Conservation (phyloP, 441 rosid genomes). For the Hura crepitans region DNA sequence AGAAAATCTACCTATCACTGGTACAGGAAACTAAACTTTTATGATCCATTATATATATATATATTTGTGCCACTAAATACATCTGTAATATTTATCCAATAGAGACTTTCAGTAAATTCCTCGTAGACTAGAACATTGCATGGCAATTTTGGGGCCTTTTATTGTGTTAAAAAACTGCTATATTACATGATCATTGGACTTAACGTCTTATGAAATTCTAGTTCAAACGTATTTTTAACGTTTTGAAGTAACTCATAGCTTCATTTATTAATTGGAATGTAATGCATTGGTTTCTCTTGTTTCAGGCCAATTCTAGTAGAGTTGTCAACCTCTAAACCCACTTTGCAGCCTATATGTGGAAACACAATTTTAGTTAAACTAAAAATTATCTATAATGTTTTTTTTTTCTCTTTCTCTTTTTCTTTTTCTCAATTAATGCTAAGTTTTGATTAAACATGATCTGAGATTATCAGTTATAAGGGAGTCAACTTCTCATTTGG, state of each 20-base stretch:
- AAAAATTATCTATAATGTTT: not conserved
- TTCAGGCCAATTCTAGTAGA: not conserved
- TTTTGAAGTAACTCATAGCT: not conserved
- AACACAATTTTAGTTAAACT: not conserved
- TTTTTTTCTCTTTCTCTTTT: too few species aligned
- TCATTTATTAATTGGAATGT: not conserved
- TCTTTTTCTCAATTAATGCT: not conserved
- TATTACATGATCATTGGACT: not conserved
- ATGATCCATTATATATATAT: not conserved
- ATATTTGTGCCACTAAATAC: not conserved
- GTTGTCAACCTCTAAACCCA: not conserved
- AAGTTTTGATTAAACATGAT: not conserved
- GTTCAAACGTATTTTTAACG: not conserved
- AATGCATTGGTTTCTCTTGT: not conserved
- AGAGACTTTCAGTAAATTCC: not conserved
- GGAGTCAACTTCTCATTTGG: not conserved
- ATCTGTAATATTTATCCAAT: not conserved
- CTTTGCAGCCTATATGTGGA: not conserved
- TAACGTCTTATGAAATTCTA: not conserved
- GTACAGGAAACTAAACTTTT: conserved; percentile 9
- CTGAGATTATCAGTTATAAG: not conserved
- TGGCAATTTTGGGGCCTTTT: not conserved
- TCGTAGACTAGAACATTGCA: not conserved
- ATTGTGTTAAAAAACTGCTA: not conserved
- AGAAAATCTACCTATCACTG: conserved; percentile 1